Base-by-base conservation (phyloP, 805 yeast genomes). In the Clavispora santaluciae region DNA sequence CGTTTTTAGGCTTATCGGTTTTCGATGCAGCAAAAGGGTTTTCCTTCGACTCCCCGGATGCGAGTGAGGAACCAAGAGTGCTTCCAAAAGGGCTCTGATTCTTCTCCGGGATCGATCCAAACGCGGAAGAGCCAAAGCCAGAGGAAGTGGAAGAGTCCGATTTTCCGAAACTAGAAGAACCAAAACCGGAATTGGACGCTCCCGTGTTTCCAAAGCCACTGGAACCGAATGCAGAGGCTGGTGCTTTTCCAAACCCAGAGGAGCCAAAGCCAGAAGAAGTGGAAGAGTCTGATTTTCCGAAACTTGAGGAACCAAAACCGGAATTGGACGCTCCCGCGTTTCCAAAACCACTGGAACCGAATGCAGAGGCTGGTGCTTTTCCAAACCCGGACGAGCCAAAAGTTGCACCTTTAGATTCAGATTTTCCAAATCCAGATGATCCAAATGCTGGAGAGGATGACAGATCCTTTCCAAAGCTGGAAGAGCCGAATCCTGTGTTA, bases 351-450 rank as follows among this genome's bases (percentile, higher is more conserved):
- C 23, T 8, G 16, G 38, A 22, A n/a, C 26, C 20, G n/a, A 21
- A 21, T n/a, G n/a, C 36, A 22, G 26, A 15, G 16, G 30, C n/a
- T 8, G 35, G 6, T 23, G 15, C 13, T 21, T 23, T 33, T 31
- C 51, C 56, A 41, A 46, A 51, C 9, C 45, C 43, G 13, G 53
- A 38, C 7, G 33, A 29, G 15, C 55, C 52, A 39, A 42, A 50
- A 9, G 47, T 43, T 23, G 48, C 20, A 17, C 24, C 7, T 15
- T 38, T 38, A 34, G 28, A 39, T 17, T 35, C 41, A 6, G 45
- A 30, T 8, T 22, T 37, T 26, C 44, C 44, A n/a, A 37, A 41
- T 18, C 38, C 41, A 2, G 42, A 23, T 24, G 17, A 6, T 15
- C 45, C 49, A 23, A 42, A 40, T 15, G 26, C 11, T 6, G 22